A percentile compares a stretch with the other conserved stretches of the same genome.
These are phyloP conservation scores for Jacaranda copaia DNA, from an alignment of 257 asterid genomes.

Conservation along the genomic window DNA sequence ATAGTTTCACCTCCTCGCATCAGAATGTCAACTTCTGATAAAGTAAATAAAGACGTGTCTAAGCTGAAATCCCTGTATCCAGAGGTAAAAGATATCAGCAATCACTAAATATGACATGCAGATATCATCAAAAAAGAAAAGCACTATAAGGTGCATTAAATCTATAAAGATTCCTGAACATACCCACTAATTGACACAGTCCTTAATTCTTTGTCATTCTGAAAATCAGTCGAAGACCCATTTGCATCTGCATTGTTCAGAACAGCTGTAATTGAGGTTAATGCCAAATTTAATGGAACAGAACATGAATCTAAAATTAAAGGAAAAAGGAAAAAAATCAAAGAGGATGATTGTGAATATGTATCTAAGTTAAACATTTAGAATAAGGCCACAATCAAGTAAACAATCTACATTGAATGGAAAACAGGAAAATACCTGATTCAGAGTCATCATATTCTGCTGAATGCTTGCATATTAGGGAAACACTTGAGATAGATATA, in stretches of 20 bases:
- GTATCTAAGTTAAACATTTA: not conserved
- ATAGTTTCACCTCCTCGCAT: slow-evolving; percentile 75
- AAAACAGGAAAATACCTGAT: slow-evolving; percentile 55
- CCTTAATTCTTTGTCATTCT: slow-evolving; percentile 52
- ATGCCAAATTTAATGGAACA: slow-evolving; percentile 23
- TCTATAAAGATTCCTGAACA: slow-evolving; percentile 38
- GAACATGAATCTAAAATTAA: not conserved
- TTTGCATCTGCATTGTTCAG: slow-evolving; percentile 56
- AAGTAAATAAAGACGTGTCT: slow-evolving; percentile 61
- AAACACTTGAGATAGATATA: slow-evolving; percentile 72
- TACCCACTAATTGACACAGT: slow-evolving; percentile 65
- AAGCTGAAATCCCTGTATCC: slow-evolving; percentile 63
- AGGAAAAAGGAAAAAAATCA: not conserved
- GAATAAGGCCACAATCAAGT: slow-evolving; percentile 10
- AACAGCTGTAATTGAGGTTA: slow-evolving; percentile 37
- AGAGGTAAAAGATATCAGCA: slow-evolving; percentile 35
- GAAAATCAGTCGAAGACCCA: slow-evolving; percentile 54
- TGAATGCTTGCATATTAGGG: slow-evolving; percentile 83
- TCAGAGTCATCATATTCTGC: slow-evolving; percentile 50
- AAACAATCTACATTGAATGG: slow-evolving; percentile 24
- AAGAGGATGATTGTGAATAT: not conserved
- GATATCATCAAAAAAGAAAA: slow-evolving; percentile 20
- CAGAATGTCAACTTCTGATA: slow-evolving; percentile 75
- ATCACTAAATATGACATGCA: slow-evolving; percentile 21
- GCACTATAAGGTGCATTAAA: slow-evolving; percentile 22